Conservation (phyloP, 306 rosid genomes). For the Inga leiocalycina region DNA sequence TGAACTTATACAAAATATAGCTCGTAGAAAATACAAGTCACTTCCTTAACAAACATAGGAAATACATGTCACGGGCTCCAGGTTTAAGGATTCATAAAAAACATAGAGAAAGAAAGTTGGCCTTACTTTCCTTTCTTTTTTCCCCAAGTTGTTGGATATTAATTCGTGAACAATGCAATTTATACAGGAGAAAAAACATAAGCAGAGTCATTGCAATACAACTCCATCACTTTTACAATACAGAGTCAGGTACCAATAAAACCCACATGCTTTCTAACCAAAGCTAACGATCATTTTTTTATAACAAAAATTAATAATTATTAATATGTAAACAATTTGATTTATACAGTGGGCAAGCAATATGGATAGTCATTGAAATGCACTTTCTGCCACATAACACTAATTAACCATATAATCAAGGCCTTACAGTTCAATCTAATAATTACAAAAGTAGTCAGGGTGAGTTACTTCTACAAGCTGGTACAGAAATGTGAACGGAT, state of each 20-base stretch:
- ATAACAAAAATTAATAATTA: neutral
- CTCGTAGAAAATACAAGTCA: neutral
- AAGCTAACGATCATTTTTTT: neutral
- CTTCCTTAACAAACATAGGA: neutral
- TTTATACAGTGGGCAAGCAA: neutral
- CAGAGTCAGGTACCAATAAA: conserved; percentile 9
- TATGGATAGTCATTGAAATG: neutral
- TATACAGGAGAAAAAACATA: neutral
- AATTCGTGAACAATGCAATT: neutral
- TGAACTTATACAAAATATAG: conserved; percentile 15
- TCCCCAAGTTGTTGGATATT: neutral
- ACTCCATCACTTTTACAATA: neutral
- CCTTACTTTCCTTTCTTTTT: too few relatives aligned
- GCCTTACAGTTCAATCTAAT: conserved; percentile 17
- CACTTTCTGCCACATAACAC: neutral
- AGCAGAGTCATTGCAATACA: neutral
- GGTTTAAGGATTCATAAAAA: conserved; percentile 29
- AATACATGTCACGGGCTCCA: neutral
- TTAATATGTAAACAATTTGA: neutral
- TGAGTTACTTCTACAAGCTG: conserved; percentile 6
- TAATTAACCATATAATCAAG: neutral
- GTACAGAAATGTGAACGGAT: conserved; percentile 6
- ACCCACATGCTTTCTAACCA: neutral
- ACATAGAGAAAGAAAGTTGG: conserved; percentile 13
- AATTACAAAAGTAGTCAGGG: neutral